These are phyloP conservation scores for Phytophthora pseudosyringae DNA, from an alignment of 352 stramenopile genomes.

Conservation along the genomic window DNA sequence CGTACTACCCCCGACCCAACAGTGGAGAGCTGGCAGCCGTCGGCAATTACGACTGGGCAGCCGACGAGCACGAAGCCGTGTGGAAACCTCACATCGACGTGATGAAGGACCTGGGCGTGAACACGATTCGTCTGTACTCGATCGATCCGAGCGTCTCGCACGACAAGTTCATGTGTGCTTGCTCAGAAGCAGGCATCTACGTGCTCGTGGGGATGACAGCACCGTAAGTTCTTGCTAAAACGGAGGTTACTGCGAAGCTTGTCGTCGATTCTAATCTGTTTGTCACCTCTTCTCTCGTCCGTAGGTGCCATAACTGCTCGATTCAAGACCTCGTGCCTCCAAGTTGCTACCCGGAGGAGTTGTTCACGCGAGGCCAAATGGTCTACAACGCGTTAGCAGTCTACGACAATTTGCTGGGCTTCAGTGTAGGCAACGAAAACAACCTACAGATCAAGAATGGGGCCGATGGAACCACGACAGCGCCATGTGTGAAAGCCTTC, in stretches of 20 bases:
- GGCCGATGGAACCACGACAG: conserved; percentile 37
- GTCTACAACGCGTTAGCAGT: conserved; percentile 80
- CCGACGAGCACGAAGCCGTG: conserved; percentile 63
- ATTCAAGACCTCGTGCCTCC: conserved; percentile 52
- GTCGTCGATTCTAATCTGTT: neutral
- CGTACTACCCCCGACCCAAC: conserved; percentile 81
- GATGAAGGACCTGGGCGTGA: conserved; percentile 68
- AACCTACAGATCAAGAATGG: conserved; percentile 50
- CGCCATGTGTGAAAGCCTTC: conserved; percentile 73
- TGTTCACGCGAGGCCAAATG: conserved; percentile 66
- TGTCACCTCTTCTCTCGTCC: neutral
- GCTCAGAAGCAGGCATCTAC: conserved; percentile 74
- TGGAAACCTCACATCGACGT: conserved; percentile 63
- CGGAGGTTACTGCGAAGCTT: neutral
- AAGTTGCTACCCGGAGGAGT: conserved; percentile 53
- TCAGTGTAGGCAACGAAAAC: conserved; percentile 69
- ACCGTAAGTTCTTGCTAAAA: conserved; percentile 28
- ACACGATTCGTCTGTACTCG: conserved; percentile 76
- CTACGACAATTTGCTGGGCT: conserved; percentile 76
- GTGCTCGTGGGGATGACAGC: conserved; percentile 72
- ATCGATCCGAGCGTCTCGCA: conserved; percentile 66
- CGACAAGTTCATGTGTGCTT: conserved; percentile 88
- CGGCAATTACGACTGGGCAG: conserved; percentile 72
- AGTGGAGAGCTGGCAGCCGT: conserved; percentile 53
- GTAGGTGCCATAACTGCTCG: conserved; percentile 60